Percentiles rank a stretch among this genome's conserved stretches.
Conservation (phyloP, 75 land plant species). For the Picea glauca region DNA sequence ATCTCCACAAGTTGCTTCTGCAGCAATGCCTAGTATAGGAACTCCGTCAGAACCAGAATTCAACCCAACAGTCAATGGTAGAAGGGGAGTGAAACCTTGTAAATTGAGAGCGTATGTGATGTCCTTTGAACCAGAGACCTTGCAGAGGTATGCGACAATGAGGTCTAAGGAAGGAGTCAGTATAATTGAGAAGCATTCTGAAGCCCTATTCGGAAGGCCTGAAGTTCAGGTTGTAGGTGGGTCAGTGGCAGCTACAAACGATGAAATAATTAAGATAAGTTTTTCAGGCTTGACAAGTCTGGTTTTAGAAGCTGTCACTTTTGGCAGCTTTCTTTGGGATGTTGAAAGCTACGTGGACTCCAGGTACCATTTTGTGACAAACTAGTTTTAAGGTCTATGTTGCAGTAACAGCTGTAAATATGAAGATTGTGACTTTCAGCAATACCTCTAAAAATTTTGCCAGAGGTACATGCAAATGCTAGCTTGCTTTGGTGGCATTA, state of each 20-base stretch:
- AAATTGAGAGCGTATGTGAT: slow-evolving; percentile 31
- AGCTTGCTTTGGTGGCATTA: background rate
- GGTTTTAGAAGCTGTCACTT: slow-evolving; percentile 57
- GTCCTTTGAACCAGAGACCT: slow-evolving; percentile 39
- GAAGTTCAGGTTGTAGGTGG: slow-evolving; percentile 30
- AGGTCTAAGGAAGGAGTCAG: slow-evolving; percentile 41
- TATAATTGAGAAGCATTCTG: slow-evolving; percentile 52
- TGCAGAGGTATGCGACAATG: slow-evolving; percentile 48
- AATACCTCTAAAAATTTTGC: background rate
- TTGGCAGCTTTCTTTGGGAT: slow-evolving; percentile 67
- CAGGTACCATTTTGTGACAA: slow-evolving; percentile 38
- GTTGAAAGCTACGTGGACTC: slow-evolving; percentile 57
- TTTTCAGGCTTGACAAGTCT: slow-evolving; percentile 43
- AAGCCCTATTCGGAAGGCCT: slow-evolving; percentile 58
- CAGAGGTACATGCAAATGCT: background rate
- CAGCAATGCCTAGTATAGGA: slow-evolving; percentile 3
- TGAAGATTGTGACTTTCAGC: background rate
- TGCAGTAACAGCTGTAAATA: background rate
- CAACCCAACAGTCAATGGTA: background rate
- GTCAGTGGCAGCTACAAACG: slow-evolving; percentile 22
- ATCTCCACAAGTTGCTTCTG: background rate
- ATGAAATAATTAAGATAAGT: slow-evolving; percentile 43
- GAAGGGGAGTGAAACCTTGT: slow-evolving; percentile 13
- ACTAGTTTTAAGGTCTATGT: background rate
- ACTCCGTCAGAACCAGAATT: background rate